These are phyloP conservation scores for Dipteronia sinensis DNA, from an alignment of 345 rosid species.

Conservation along the genomic window DNA sequence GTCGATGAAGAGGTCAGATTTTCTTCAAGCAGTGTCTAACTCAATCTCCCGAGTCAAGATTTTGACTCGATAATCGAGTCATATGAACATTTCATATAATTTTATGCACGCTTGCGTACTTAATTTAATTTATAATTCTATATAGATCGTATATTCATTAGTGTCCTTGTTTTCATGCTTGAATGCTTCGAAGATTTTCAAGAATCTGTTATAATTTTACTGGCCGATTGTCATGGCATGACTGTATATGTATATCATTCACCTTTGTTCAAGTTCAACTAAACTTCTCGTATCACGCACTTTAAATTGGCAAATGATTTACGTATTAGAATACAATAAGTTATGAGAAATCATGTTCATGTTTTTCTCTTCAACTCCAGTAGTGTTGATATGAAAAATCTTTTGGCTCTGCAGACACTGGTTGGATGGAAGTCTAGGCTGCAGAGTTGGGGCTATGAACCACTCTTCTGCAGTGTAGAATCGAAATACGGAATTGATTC, in stretches of 20 bases:
- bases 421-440: slow-evolving; percentile 65
- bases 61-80: background rate
- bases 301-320: no score
- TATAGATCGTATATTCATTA: background rate
- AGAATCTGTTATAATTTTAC: background rate
- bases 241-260: background rate
- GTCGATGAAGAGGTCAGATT: slow-evolving; percentile 58
- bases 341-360: background rate
- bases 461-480: slow-evolving; percentile 79
- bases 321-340: no score
- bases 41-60: background rate
- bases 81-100: no score
- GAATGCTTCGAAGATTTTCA: background rate
- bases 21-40: background rate
- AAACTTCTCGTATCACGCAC: no score
- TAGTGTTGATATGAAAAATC: background rate
- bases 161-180: background rate
- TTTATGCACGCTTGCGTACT: no score
- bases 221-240: background rate
- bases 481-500: slow-evolving; percentile 64
- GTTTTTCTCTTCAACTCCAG: background rate
- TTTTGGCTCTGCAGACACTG: slow-evolving; percentile 50
- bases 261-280: background rate
- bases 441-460: slow-evolving; percentile 79
- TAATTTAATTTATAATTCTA: background rate